Base-by-base conservation (phyloP, 2,329 filamentous ascomycete species). In the Pseudohalonectria lignicola region DNA sequence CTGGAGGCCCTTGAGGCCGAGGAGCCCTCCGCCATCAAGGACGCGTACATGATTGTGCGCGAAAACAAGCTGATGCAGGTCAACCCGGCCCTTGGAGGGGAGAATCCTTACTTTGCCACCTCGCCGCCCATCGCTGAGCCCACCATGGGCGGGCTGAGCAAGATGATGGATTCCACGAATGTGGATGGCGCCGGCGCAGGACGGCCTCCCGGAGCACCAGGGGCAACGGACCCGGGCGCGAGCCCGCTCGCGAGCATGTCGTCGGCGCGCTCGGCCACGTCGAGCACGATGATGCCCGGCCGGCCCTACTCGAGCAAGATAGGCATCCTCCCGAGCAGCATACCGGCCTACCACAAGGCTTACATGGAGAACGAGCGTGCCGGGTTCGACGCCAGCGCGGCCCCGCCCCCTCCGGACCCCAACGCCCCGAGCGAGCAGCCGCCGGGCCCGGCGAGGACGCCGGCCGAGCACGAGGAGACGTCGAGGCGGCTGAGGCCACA, bases 1-100 rank as follows among this genome's bases (percentile, higher is more conserved):
- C 84, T 95, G 55, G 92, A 96, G 59, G 90, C 92, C 17, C 67
- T 98, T 45, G 82, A 83, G 52, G 87, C 86, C 40, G 79, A 92
- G 38, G 92, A 98, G 57, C 92, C 92, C 11, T 96, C 88, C 41
- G 88, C 92, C 10, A 95, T 98, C 68, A 98, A 98, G 63, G 92
- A 98, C 61, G 92, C 92, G 2, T 98, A 96, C 63, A 80, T 95
- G 62, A 98, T 98, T 57, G 86, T 98, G 19, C 79, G 90, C 38
- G 92, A 98, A 61, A 96, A 96, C 56, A 92, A 95, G 59, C 75
- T 96, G 56, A 96, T 96, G 88, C 84, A 88, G 57, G 81, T 80
- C 39, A 94, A 87, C 57, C 87, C 76, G 40, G 64, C 70, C n/a
- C 62, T 58, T 30, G 61, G 61, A 19, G 41, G 50, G 16, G 59